Evolutionary conservation across 768 basidiomycete species (phyloP).

Genomic region (Boletus subparvulus): DNA sequence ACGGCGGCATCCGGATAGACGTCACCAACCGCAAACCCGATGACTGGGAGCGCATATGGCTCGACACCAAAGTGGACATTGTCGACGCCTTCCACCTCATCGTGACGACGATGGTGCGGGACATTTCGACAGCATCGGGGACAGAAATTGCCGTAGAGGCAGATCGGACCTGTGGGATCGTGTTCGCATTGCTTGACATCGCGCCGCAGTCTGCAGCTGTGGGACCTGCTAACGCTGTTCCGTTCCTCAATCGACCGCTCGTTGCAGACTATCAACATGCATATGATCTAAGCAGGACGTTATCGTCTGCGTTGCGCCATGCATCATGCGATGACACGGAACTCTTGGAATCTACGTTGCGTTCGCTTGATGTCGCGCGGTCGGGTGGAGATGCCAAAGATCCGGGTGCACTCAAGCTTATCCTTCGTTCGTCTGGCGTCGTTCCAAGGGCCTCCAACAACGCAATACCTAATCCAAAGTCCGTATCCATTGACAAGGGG

Average conservation of each 20-base stretch:
- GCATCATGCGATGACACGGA: slow-evolving; percentile 58
- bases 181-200: slow-evolving; percentile 59
- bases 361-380: slow-evolving; percentile 34
- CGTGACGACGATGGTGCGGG: slow-evolving; percentile 47
- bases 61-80: slow-evolving; percentile 70
- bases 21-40: slow-evolving; percentile 39
- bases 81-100: slow-evolving; percentile 69
- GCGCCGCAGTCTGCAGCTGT: slow-evolving; percentile 21
- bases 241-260: slow-evolving; percentile 67
- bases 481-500: slow-evolving; percentile 30
- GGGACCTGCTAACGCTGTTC: slow-evolving; percentile 33
- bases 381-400: slow-evolving; percentile 26
- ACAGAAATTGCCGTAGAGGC: slow-evolving; percentile 43
- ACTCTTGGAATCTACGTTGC: slow-evolving; percentile 52
- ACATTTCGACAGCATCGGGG: slow-evolving; percentile 46
- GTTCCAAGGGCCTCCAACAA: slow-evolving; percentile 24
- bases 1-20: slow-evolving; percentile 50
- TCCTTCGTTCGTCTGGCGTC: slow-evolving; percentile 61
- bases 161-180: slow-evolving; percentile 54
- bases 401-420: slow-evolving; percentile 60
- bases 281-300: slow-evolving; percentile 55
- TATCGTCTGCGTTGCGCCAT: slow-evolving; percentile 45
- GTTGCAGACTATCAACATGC: slow-evolving; percentile 71
- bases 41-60: slow-evolving; percentile 71
- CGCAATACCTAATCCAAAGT: slow-evolving; percentile 35